Percentiles rank a stretch among this genome's conserved stretches.
phyloP scores from a whole-genome alignment of 768 basidiomycete species.

The Podaxis mareebaensis region DNA sequence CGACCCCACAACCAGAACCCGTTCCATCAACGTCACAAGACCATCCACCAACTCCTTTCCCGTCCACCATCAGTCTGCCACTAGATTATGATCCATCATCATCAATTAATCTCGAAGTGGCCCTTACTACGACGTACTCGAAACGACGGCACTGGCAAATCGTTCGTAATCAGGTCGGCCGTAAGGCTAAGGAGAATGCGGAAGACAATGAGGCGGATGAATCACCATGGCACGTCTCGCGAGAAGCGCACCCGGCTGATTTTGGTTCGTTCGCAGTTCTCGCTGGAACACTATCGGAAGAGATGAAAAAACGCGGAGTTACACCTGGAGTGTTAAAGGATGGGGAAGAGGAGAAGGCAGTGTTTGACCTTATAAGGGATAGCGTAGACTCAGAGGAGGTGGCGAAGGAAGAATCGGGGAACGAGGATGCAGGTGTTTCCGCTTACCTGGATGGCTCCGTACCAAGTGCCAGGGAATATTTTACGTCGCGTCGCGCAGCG shows the following conservation, averaged over 20 bases:
- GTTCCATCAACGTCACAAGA: constrained; percentile 27
- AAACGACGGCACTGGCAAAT: constrained; percentile 65
- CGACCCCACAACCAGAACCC: constrained; percentile 24
- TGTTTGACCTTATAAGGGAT: constrained; percentile 36
- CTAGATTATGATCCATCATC: constrained; percentile 24
- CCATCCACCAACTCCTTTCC: constrained; percentile 22
- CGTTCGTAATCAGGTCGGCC: constrained; percentile 47
- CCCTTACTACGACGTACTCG: constrained; percentile 20
- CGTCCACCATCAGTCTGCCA: constrained; percentile 27
- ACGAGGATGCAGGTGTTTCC: constrained; percentile 21
- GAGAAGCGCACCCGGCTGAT: constrained; percentile 56
- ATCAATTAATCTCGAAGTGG: constrained; percentile 21
- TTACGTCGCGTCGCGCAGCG: constrained; percentile 47
- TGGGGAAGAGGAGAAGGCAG: constrained; percentile 33
- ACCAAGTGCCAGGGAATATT: constrained; percentile 38
- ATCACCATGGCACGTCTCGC: constrained; percentile 47
- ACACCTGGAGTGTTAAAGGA: constrained; percentile 21
- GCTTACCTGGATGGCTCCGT: constrained; percentile 19
- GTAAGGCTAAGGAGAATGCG: constrained; percentile 55
- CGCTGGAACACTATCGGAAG: constrained; percentile 45
- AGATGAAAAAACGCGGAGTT: constrained; percentile 37
- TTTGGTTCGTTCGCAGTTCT: constrained; percentile 64
- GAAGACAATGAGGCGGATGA: constrained; percentile 42
- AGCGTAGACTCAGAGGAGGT: constrained; percentile 35
- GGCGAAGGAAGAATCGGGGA: constrained; percentile 17